Evolutionary conservation across 495 filamentous ascomycete species (phyloP), one percentile per base, ranked within the genome.

Genomic region (Aspergillus affinis): DNA sequence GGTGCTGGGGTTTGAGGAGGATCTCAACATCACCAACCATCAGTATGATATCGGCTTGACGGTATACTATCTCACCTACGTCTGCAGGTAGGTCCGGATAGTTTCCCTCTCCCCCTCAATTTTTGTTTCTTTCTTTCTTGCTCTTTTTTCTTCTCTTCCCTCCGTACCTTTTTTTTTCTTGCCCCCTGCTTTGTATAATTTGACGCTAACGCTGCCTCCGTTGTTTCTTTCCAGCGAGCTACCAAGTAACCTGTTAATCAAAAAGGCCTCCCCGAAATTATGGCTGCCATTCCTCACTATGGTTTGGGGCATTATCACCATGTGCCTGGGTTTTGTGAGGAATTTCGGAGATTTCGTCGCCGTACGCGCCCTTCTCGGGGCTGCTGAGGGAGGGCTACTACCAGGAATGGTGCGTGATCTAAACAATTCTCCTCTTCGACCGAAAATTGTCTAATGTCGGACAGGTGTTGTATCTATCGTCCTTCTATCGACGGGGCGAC

Each of bases 241-340:
- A 21, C 77, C 77, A 19, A 78, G 77, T 60, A 79, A 79, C 51
- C 61, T 79, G 0, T 62, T 77, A 2, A 67, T 79, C 9, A 79
- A 76, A 50, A 78, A 77, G 46, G 75, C 72, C 1, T 78, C 75
- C 0, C 77, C 77, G 0, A 85, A 80, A 30, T 75, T 86, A 51
- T 92, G 88, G 88, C 74, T 93, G n/a, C 84, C 85, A 0, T 75
- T 79, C 6, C 84, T 92, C 55, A 88, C 88, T 61, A 72, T 86
- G 4, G 63, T 80, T 0, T 88, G 86, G 86, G 84, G 84, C 1
- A 72, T 86, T 5, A 77, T 84, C 15, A 81, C 78, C 10, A 82
- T 79, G 71, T 81, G 78, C 48, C 74, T 76, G 27, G 81, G 80
- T 13, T 78, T 80, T 54, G 78, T 81, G 0, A 75, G 77, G 44